Evolutionary conservation across 768 basidiomycete genomes (phyloP), one percentile per base, ranked within the genome.

Genomic region (Crassisporium funariophilum): DNA sequence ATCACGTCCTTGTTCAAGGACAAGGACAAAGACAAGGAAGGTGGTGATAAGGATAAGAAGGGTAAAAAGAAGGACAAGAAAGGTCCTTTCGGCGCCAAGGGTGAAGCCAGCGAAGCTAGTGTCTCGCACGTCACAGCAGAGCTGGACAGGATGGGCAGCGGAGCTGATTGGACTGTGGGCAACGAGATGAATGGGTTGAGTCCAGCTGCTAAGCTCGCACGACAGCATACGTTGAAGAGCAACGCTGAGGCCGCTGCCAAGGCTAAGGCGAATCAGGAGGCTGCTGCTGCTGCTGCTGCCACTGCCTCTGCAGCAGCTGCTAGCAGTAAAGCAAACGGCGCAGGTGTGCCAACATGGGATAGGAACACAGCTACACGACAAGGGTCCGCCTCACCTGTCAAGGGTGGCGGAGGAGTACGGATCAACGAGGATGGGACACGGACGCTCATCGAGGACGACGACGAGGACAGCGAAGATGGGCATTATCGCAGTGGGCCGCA

Each of bases 1-100:
- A 94, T 98, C 63, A 92, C 93, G 15, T 90, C 88, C 39, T 72
- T 98, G 47, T 97, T 98, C 78, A 95, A 95, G 69, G 91, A 93
- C 63, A 91, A 83, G 60, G 83, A 82, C 52, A 79, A 78, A 55
- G 74, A 81, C 50, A 77, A 74, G 52, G 59, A 54, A 23, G 50
- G 57, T 34, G 55, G 46, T n/a, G 53, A 58, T 20, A 50, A 53
- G 23, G 44, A 51, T 15, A 57, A 59, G 40, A 60, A 62, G 35
- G 62, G 59, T n/a, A 66, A 67, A 54, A 70, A 72, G 60, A 73
- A 76, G 46, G 78, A 74, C 44, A 75, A 79, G 65, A 82, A 81
- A 54, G 74, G 74, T 47, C 23, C 40, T n/a, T 41, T 16, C 19
- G 11, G 74, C 49, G 76, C 78, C 48, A 91, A 90, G 67, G 79